Conservation (phyloP, 2,329 filamentous ascomycete species). For the Penicillium nordicum region DNA sequence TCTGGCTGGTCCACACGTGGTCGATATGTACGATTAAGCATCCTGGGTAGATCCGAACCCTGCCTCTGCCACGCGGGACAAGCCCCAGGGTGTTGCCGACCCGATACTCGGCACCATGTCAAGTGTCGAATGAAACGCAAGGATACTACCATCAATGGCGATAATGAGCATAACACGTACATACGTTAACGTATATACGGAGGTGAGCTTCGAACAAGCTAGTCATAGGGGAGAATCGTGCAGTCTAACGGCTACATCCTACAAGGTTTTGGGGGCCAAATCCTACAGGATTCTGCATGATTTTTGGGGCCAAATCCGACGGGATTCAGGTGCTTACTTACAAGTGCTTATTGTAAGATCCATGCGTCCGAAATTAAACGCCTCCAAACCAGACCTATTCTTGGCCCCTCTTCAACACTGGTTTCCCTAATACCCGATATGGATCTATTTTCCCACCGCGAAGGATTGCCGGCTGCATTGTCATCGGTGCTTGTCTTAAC, state of each 20-base stretch:
- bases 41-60: neutral
- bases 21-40: neutral
- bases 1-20: too few relatives aligned
- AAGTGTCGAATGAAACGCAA: neutral
- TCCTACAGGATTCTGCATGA: neutral
- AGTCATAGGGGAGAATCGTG: neutral
- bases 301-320: neutral
- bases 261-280: neutral
- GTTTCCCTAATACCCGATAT: neutral
- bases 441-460: neutral
- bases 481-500: too few relatives aligned
- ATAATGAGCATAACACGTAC: too few relatives aligned
- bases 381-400: neutral
- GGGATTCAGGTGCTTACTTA: too few relatives aligned
- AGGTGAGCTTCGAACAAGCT: neutral
- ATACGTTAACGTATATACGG: too few relatives aligned
- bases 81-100: too few relatives aligned
- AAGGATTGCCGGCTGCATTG: too few relatives aligned
- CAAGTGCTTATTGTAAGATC: too few relatives aligned
- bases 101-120: neutral
- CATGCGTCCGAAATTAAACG: too few relatives aligned
- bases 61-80: too few relatives aligned
- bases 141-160: too few relatives aligned
- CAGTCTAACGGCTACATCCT: neutral
- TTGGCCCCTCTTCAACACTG: neutral